Evolutionary conservation across 2,329 filamentous ascomycete genomes (phyloP), one percentile per base, ranked within the genome.

Genomic region (Exophiala sp.): DNA sequence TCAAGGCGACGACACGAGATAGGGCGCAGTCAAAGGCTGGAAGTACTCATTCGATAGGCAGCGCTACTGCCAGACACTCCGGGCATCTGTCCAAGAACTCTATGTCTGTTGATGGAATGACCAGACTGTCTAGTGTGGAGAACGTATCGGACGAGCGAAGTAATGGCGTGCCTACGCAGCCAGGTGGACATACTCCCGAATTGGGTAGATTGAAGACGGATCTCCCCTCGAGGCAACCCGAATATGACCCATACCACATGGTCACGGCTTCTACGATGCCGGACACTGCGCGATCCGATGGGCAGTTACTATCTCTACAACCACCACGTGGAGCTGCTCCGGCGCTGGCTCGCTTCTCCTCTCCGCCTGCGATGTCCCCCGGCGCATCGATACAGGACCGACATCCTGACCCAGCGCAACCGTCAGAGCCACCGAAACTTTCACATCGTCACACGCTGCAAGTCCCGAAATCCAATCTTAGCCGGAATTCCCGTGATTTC

Each of bases 391-490:
- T 56, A 29, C 51, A 58, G 18, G 57, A 60, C n/a, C 55, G 48
- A 16, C 44, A 44, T 44, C 18, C 50, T 14, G 52, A 59, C 34
- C 32, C 52, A 10, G 72, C 78, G 1, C 79, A 81, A 41, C 78
- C 84, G 36, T 75, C 82, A 7, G 76, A 78, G 11, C 74, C 77
- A 32, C 72, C 80, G 16, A 80, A 82, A 51, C 74, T 92, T 45
- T 87, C 87, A 69, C 89, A 96, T 57, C 84, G 91, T 61, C 88
- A 96, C 72, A 96, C 90, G 0, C 78, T 96, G 21, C 90, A 96
- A 70, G 89, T 96, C 0, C 91, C 91, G 6, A 88, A 86, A 70
- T 70, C 78, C 12, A 74, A 79, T 16, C 78, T 84, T 11, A 89
- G 44, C 65, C 67, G 54, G 63, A 80, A 75, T 49, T 90, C 89